phyloP scores from a whole-genome alignment of 2,329 filamentous ascomycete species.

The Phyllosticta citribraziliensis region DNA sequence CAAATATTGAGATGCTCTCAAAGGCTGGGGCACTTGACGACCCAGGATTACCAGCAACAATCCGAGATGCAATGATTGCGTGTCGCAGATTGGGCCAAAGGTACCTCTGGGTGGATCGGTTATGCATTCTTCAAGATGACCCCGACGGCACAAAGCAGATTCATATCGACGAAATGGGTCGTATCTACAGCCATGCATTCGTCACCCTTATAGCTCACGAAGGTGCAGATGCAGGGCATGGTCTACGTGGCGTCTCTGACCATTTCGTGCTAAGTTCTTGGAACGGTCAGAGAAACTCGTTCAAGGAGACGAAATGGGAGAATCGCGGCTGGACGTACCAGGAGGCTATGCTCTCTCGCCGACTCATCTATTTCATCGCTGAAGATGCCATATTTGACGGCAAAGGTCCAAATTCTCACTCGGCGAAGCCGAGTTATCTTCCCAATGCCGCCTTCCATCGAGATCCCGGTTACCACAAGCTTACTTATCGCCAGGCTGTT shows the following conservation, averaged over 20 bases:
- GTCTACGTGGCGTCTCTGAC: neutral
- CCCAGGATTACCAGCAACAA: neutral
- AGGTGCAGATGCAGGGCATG: no score
- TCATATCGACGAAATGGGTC: neutral
- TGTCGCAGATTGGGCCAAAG: neutral
- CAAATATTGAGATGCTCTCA: neutral
- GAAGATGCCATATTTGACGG: neutral
- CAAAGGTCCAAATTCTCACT: neutral
- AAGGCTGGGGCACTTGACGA: neutral
- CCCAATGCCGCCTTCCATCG: no score
- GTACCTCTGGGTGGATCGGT: conserved; percentile 11
- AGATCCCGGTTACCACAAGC: no score
- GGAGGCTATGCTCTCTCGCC: neutral
- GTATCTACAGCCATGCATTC: neutral
- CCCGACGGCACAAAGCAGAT: neutral
- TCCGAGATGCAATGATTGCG: conserved; percentile 7
- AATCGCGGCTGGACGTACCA: neutral
- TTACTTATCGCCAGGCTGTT: neutral
- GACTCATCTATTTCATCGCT: neutral
- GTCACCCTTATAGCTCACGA: neutral
- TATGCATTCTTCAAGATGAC: conserved; percentile 8
- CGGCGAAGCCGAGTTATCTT: no score
- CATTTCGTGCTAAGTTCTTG: no score
- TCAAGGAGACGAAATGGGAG: no score
- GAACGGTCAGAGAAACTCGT: no score